Percentiles rank a stretch among this genome's conserved stretches.
Evolutionary conservation across 106 monocot species (phyloP).

Genomic region (Allium cepa): DNA sequence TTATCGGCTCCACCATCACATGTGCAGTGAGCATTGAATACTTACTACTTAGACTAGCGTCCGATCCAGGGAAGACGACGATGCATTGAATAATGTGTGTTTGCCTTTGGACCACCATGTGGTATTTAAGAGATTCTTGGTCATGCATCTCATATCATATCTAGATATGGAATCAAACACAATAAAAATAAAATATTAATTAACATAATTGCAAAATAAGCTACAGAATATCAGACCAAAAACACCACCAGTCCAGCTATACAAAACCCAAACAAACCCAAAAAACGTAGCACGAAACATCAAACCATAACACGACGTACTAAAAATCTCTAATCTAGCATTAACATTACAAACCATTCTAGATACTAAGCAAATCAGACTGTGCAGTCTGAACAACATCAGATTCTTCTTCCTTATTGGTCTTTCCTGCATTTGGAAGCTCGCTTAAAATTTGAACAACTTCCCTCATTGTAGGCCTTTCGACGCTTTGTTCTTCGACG

Average conservation of each 20-base stretch:
- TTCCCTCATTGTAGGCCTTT: slow-evolving; percentile 63
- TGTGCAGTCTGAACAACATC: slow-evolving; percentile 4
- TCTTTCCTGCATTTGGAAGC: slow-evolving; percentile 7
- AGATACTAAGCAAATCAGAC: slow-evolving; percentile 39
- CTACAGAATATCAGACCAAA: not conserved
- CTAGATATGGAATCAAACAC: too few species aligned
- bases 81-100: too few species aligned
- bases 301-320: not conserved
- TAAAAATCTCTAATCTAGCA: not conserved
- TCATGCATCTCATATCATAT: too few species aligned
- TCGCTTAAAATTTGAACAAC: slow-evolving; percentile 58
- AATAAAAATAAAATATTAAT: too few species aligned
- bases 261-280: not conserved
- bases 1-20: too few species aligned
- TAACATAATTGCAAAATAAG: not conserved
- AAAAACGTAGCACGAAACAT: not conserved
- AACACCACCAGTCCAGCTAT: not conserved
- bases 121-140: too few species aligned
- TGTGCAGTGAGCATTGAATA: too few species aligned
- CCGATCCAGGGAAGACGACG: too few species aligned
- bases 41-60: too few species aligned
- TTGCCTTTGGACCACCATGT: too few species aligned
- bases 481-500: slow-evolving; percentile 50
- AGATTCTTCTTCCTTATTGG: slow-evolving; percentile 1
- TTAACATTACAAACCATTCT: not conserved